Evolutionary conservation across 2,329 filamentous ascomycete genomes (phyloP), one percentile per base, ranked within the genome.

Genomic region (Colletotrichum coccodes): DNA sequence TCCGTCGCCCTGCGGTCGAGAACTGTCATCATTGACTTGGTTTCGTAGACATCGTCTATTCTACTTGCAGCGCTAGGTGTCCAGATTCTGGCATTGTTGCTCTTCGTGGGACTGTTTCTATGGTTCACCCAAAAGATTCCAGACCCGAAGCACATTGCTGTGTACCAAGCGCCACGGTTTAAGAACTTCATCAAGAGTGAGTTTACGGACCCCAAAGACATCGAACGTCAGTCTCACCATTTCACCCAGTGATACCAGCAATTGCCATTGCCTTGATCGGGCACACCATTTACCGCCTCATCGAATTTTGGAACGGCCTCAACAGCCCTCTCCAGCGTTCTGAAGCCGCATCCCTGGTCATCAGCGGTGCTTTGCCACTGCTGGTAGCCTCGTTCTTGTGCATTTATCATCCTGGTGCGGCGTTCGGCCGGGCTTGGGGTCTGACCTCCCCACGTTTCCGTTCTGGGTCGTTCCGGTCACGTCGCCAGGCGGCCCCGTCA

Each of bases 51-150:
- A 11, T 68, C 78, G 32, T 76, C 75, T 28, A 75, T 87, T 14
- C 74, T 84, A n/a, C 76, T 84, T 7, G 80, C 76, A 2, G 85
- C 85, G 8, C 71, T 87, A 14, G 81, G 75, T 2, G 74, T 87
- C 23, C 85, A 87, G 68, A 73, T 81, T 3, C 64, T 76, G 6
- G 78, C 81, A 5, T 74, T 87, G 11, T 53, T 81, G 32, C 71
- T 79, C 12, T 84, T 83, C 64, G 75, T 81, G 21, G 75, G 72
- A 23, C 76, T 77, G 61, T 82, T 79, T 64, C 78, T 79, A 56
- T 84, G 76, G 71, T 84, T 86, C 47, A 79, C 79, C 16, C 79
- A 79, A 18, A 77, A 76, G 38, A 77, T 80, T 34, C 75, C 84
- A 9, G 82, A 86, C 68, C 73, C 76, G 5, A 80, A 75, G 16